Conservation (phyloP, 176 grass and related monocot species). For the Aegilops longissima region DNA sequence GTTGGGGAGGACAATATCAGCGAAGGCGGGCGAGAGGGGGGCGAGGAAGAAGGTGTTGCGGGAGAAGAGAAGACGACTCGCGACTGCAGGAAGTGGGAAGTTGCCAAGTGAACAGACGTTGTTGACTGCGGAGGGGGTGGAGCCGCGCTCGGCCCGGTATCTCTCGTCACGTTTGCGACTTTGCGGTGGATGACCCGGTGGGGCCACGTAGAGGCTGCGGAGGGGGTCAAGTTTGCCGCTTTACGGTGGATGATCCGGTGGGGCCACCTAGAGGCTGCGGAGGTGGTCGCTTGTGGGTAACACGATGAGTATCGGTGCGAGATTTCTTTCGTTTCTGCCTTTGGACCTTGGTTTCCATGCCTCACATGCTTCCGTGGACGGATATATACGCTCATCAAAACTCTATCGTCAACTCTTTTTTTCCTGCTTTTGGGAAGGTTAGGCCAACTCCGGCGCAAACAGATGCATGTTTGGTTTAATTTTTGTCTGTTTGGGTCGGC, state of each 20-base stretch:
- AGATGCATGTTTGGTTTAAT: no score
- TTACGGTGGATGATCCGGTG: neutral
- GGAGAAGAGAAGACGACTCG: neutral
- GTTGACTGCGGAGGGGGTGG: neutral
- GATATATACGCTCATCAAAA: neutral
- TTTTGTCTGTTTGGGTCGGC: no score
- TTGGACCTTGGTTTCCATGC: neutral
- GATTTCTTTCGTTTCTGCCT: neutral
- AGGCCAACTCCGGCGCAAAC: no score
- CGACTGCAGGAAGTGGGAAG: neutral
- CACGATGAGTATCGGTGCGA: no score
- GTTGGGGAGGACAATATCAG: neutral
- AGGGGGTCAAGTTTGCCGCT: neutral
- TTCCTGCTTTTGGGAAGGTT: neutral
- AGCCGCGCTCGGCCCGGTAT: neutral
- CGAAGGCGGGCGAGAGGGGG: neutral
- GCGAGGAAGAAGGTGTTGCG: slow-evolving; percentile 9
- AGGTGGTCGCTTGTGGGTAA: neutral
- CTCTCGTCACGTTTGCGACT: slow-evolving; percentile 5
- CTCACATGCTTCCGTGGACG: neutral
- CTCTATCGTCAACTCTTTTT: neutral
- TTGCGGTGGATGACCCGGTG: neutral
- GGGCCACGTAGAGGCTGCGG: no score
- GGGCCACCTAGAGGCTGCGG: no score
- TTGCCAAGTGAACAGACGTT: neutral